Evolutionary conservation across 805 yeast genomes (phyloP), one percentile per base, ranked within the genome.

Genomic region (Metschnikowia anglica): DNA sequence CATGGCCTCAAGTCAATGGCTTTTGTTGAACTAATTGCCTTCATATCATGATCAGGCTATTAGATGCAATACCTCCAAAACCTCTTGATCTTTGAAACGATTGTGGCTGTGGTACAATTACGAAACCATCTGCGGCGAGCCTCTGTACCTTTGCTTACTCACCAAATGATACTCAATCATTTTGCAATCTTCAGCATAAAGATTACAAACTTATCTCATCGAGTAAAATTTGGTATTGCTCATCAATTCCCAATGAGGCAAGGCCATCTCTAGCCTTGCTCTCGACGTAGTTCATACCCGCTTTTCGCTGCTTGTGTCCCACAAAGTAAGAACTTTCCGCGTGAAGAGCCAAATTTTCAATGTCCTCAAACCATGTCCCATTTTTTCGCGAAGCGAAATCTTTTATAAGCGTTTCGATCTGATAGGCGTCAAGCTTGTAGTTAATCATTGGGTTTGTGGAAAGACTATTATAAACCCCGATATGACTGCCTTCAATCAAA

Each of bases 391-490:
- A 17, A 0, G 12, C 23, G n/a, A 20, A 35, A 11, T 39, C 29
- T 7, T 35, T 47, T 13, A 52, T 18, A 33, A 59, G 48, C n/a
- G 12, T 24, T 2, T 26, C 27, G 13, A 63, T 34, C 7, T 53
- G 52, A 2, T 46, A 36, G 13, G 54, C 52, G 3, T 37, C 42
- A 10, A 66, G 37, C 29, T 34, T 56, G 13, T 43, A 52, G 39
- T 48, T 58, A 11, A 25, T 28, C 42, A 47, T 25, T 11, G 44
- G 51, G 38, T 52, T 52, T 34, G 57, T 59, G 11, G 58, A 49
- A 13, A 54, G 51, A 8, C 65, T 61, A 25, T 56, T 55, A 47
- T 38, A 61, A 4, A 49, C 48, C 41, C 54, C 58, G 41, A 63
- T 60, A 13, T 47, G 47, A 8, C 49, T 63, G n/a, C 39, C 43